Evolutionary conservation across 1,139 yeast genomes (phyloP).

Genomic region (Pneumocystis murina): DNA sequence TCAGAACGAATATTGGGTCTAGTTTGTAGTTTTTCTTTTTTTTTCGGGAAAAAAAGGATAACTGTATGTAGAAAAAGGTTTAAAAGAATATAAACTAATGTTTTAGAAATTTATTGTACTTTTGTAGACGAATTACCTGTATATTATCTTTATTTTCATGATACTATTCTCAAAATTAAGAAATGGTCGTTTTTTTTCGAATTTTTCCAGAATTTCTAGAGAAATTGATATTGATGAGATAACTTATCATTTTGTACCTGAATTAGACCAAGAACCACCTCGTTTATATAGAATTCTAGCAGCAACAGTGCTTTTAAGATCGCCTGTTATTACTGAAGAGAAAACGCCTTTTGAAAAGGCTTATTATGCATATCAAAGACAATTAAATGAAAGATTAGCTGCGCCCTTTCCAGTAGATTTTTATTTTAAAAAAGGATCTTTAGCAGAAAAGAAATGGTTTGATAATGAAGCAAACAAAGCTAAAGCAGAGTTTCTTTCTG

Average conservation of each 20-base stretch:
- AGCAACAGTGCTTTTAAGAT: conserved; percentile 53
- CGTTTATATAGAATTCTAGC: conserved; percentile 15
- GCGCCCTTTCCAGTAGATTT: conserved; percentile 95
- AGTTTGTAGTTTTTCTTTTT: neutral
- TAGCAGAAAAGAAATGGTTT: conserved; percentile 68
- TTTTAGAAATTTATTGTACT: neutral
- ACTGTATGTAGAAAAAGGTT: neutral
- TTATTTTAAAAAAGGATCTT: conserved; percentile 79
- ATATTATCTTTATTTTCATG: neutral
- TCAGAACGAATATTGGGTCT: too few relatives aligned
- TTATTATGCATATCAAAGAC: conserved; percentile 71
- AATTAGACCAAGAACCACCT: neutral
- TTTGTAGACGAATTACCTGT: neutral
- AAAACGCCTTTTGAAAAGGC: conserved; percentile 55
- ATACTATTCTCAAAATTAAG: neutral
- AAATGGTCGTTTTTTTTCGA: neutral
- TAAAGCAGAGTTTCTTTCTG: conserved; percentile 43
- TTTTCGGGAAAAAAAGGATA: neutral
- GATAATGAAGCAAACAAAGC: conserved; percentile 49
- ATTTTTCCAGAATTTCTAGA: neutral
- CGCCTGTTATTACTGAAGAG: conserved; percentile 72
- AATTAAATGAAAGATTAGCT: conserved; percentile 78
- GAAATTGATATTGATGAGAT: neutral
- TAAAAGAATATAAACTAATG: neutral
- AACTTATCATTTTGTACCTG: neutral